Base-by-base conservation (phyloP, 2,329 filamentous ascomycete genomes). In the Fusarium phyllophilum region DNA sequence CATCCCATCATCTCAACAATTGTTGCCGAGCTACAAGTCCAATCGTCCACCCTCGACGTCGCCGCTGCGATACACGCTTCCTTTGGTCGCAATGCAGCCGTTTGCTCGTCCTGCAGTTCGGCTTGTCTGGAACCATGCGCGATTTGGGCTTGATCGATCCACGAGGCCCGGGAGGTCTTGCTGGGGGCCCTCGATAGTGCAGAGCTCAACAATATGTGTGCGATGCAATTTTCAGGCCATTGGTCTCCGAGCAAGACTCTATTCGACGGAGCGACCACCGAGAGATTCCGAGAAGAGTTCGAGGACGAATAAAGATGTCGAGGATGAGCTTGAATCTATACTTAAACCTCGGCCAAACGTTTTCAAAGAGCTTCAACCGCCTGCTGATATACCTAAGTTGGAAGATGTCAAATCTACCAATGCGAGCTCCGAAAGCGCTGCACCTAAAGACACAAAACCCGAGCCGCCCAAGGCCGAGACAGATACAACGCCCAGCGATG, bases 71-170 rank as follows among this genome's bases (percentile, higher is more conserved):
- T 31, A 45, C 45, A 62, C 55, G 66, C 66, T 62, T 68, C 59
- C 62, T 49, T 59, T 66, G 68, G 68, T 56, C 34, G 74, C 70
- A 57, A 83, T 83, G 82, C 82, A 82, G 77, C 79, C 80, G 33
- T 77, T 83, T 71, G 79, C 78, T 69, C 79, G 81, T 63, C 78
- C 79, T 56, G 76, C 72, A 59, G 78, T 74, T 66, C 78, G 80
- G 67, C 74, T 78, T 44, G 79, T 78, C 64, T 79, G 75, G 78
- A 72, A 75, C 64, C 77, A 79, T 63, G 76, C 78, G 63, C 70
- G 75, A 71, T 73, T 77, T 63, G 72, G 78, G 46, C 66, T 80
- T 54, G 69, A 76, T 62, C 74, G 70, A 60, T 68, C 75, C 54
- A 62, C 68, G 45, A 67, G 73, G 64, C 63, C 76, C 22, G 63